phyloP scores from a whole-genome alignment of 225 moss, liverwort and hornwort species.

The Antitrichia curtipendula region DNA sequence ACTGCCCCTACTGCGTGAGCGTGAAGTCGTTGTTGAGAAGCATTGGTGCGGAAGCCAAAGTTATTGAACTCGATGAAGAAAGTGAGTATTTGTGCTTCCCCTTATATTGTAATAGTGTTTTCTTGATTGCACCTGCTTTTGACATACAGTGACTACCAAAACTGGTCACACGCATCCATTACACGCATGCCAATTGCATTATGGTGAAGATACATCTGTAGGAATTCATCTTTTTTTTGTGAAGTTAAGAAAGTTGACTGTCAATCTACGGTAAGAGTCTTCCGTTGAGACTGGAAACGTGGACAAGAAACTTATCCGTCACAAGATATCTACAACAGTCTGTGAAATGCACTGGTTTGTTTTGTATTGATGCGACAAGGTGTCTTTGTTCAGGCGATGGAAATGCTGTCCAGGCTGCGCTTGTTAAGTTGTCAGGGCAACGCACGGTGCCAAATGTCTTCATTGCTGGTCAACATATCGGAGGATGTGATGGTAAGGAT shows the following conservation, averaged over 20 bases:
- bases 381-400: slow-evolving; percentile 49
- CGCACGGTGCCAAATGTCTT: slow-evolving; percentile 76
- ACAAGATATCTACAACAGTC: background rate
- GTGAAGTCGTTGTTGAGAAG: slow-evolving; percentile 42
- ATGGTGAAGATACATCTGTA: background rate
- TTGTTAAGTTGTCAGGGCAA: slow-evolving; percentile 56
- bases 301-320: background rate
- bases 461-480: slow-evolving; percentile 63
- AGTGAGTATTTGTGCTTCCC: slow-evolving; percentile 8
- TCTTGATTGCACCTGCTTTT: background rate
- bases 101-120: background rate
- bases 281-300: background rate
- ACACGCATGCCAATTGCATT: background rate
- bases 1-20: slow-evolving; percentile 35
- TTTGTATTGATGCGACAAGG: background rate
- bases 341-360: background rate
- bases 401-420: slow-evolving; percentile 47
- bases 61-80: slow-evolving; percentile 64
- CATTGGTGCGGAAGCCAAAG: slow-evolving; percentile 43
- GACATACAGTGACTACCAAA: background rate
- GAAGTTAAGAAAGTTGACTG: background rate
- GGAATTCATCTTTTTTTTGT: background rate
- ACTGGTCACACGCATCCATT: background rate
- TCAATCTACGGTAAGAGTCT: background rate
- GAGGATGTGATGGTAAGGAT: slow-evolving; percentile 74